Percentiles rank a stretch among this genome's conserved stretches.
phyloP scores from a whole-genome alignment of 495 filamentous ascomycete genomes.

The Penicillium fimorum region DNA sequence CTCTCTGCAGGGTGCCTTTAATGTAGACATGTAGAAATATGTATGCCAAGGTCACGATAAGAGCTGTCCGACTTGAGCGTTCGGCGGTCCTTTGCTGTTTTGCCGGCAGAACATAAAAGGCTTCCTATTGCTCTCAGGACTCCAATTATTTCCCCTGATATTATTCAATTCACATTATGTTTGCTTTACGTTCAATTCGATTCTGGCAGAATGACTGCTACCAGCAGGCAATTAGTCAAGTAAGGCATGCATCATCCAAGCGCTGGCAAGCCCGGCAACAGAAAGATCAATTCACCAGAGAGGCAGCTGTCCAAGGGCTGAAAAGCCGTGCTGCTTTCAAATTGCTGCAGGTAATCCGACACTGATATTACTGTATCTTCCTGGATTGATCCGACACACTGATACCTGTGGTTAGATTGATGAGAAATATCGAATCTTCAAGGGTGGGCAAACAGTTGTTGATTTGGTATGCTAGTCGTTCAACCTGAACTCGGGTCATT shows the following conservation, averaged over 20 bases:
- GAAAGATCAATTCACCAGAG: conserved; percentile 64
- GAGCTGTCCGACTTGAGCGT: not conserved
- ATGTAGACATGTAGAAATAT: not conserved
- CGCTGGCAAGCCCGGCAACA: conserved; percentile 79
- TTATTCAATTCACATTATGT: conserved; percentile 6
- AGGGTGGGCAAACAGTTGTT: conserved; percentile 76
- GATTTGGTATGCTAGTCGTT: conserved; percentile 61
- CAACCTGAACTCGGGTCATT: not conserved
- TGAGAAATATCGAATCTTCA: conserved; percentile 75
- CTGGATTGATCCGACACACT: conserved; percentile 3
- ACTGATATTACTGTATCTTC: not conserved
- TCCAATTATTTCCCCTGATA: not conserved
- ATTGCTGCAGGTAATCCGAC: conserved; percentile 63
- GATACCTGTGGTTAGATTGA: conserved; percentile 58
- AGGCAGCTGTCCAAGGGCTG: conserved; percentile 70
- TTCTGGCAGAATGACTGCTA: not conserved
- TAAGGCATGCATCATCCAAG: conserved; percentile 63
- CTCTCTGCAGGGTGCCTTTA: not conserved
- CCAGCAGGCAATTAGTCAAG: conserved; percentile 7
- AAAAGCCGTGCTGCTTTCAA: conserved; percentile 94
- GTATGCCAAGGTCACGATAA: not conserved
- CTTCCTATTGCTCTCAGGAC: not conserved
- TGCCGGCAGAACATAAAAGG: conserved; percentile 11
- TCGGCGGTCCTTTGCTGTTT: conserved; percentile 8
- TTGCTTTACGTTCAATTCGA: conserved; percentile 5